Base-by-base conservation (phyloP, 805 yeast species). In the Scheffersomyces stipitis region DNA sequence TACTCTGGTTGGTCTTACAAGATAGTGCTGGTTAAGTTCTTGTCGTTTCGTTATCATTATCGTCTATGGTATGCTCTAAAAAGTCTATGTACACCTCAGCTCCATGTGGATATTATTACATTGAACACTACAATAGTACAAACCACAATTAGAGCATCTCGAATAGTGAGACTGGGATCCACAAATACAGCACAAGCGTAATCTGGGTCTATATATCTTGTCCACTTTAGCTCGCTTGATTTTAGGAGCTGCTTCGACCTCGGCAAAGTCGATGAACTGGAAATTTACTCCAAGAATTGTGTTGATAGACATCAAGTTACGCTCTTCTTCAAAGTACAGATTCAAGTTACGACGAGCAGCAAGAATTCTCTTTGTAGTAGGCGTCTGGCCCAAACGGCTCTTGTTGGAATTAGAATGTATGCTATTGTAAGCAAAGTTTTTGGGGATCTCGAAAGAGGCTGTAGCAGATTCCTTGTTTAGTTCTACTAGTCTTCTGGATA, bases 321-420 rank as follows among this genome's bases (percentile, higher is more conserved):
- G 51, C 41, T 69, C 75, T 44, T 69, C 74, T 48, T 69, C 75
- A 38, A 69, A 68, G 42, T 69, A 69, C 60, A 60, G 63, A 38
- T 64, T 66, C 46, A 69, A 59, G 48, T 66, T 69, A 27, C 75
- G 52, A 22, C 67, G 51, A 1, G 74, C 72, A 18, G 73, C 63
- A 20, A 69, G 45, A 14, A 69, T 67, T 33, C 54, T 58, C 48
- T 69, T 69, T 3, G 75, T 66, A 9, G 70, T 54, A 6, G 73
- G 73, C 12, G 75, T 69, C 36, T 66, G 66, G 4, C 75, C 75
- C 18, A 60, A 48, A 34, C 71, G 53, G 8, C 62, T 37, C 34
- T 49, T 52, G 42, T 48, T 30, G 32, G 41, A 44, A 36, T 36
- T 41, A 15, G 56, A 41, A 46, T 59, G 64, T 14, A 59, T 51